These are phyloP conservation scores for Metschnikowia aberdeeniae DNA, from an alignment of 805 yeast species.

Conservation along the genomic window DNA sequence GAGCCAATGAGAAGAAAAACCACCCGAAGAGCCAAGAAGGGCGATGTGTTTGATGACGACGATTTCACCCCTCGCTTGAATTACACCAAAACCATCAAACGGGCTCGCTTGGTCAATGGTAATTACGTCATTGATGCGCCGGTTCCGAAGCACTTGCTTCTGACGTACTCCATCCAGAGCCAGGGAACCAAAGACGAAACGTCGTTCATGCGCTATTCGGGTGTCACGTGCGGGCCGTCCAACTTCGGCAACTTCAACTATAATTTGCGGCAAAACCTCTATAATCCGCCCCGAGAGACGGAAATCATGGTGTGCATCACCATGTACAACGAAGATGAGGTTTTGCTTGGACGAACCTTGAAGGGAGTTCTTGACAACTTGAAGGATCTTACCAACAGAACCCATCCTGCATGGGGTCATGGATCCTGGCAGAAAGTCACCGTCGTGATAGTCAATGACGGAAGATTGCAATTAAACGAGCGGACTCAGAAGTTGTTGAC, in stretches of 20 bases:
- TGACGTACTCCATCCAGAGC: constrained; percentile 24
- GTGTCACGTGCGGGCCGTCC: constrained; percentile 88
- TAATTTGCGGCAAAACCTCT: constrained; percentile 79
- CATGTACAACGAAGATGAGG: constrained; percentile 72
- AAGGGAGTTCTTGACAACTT: constrained; percentile 64
- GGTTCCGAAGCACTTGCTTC: constrained; percentile 35
- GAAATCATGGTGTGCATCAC: constrained; percentile 85
- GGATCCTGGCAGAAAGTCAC: constrained; percentile 59
- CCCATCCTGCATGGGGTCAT: constrained; percentile 44
- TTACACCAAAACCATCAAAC: constrained; percentile 39
- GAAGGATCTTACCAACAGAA: constrained; percentile 49
- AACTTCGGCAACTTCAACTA: constrained; percentile 60
- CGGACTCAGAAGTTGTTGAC: constrained; percentile 60
- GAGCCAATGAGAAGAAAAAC: constrained; percentile 29
- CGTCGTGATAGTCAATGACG: constrained; percentile 61
- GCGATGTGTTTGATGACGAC: constrained; percentile 26
- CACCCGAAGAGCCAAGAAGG: constrained; percentile 17
- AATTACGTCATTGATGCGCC: constrained; percentile 44
- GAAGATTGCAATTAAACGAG: constrained; percentile 61
- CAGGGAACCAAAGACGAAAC: constrained; percentile 43
- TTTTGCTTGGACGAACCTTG: constrained; percentile 55
- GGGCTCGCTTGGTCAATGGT: constrained; percentile 53
- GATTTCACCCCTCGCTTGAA: constrained; percentile 38
- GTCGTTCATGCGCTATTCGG: constrained; percentile 89
- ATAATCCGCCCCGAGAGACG: constrained; percentile 72